Conservation (phyloP, 2,329 filamentous ascomycete species). For the Nemania sp. region DNA sequence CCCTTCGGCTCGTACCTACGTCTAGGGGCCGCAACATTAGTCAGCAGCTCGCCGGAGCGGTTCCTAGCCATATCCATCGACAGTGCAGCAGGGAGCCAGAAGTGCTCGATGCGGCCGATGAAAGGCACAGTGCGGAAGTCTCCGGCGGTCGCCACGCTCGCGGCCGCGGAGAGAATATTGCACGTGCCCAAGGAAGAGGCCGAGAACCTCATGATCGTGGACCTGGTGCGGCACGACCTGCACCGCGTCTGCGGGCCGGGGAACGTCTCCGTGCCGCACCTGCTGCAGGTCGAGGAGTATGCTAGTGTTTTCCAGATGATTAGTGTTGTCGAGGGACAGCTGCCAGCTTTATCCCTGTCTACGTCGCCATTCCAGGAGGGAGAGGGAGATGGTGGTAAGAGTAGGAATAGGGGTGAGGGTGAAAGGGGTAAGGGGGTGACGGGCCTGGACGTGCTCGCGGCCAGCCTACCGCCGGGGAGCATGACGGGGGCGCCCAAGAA, state of each 20-base stretch:
- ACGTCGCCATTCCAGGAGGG: no score
- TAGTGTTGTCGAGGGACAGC: constrained; percentile 76
- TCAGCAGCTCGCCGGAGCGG: constrained; percentile 86
- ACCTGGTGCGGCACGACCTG: constrained; percentile 91
- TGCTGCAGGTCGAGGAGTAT: constrained; percentile 89
- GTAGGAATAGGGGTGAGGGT: not conserved
- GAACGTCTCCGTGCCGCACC: constrained; percentile 71
- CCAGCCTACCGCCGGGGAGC: constrained; percentile 82
- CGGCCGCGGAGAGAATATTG: constrained; percentile 71
- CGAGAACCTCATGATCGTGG: constrained; percentile 98
- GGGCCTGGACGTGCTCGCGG: constrained; percentile 75
- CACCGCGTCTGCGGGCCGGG: constrained; percentile 80
- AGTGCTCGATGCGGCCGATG: constrained; percentile 89
- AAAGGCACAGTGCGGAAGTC: constrained; percentile 92
- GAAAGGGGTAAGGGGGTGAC: constrained; percentile 44
- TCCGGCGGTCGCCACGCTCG: constrained; percentile 63
- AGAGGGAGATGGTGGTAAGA: not conserved
- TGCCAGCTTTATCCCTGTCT: no score
- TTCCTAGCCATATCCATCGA: constrained; percentile 65
- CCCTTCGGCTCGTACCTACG: constrained; percentile 84
- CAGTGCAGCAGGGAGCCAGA: constrained; percentile 47
- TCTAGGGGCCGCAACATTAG: constrained; percentile 69
- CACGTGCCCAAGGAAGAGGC: constrained; percentile 86
- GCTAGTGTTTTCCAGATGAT: constrained; percentile 91
- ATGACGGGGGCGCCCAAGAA: constrained; percentile 98